phyloP scores from a whole-genome alignment of 2,329 filamentous ascomycete genomes.

The Penicillium sp. region DNA sequence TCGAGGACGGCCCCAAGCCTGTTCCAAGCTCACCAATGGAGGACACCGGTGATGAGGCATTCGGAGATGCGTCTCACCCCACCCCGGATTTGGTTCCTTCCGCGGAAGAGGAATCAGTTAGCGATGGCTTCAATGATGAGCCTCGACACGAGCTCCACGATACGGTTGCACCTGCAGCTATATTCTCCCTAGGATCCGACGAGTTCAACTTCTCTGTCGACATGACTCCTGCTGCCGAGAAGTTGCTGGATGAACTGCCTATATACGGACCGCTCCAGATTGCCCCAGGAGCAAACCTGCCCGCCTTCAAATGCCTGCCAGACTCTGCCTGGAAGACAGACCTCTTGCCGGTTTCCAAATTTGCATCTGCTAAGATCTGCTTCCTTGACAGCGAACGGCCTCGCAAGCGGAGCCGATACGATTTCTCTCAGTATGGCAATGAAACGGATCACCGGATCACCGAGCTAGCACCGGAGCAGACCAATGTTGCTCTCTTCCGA shows the following conservation, averaged over 20 bases:
- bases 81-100: constrained; percentile 71
- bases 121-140: constrained; percentile 50
- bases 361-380: constrained; percentile 76
- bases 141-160: constrained; percentile 46
- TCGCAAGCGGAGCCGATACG: constrained; percentile 78
- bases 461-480: constrained; percentile 68
- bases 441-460: constrained; percentile 56
- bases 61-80: constrained; percentile 46
- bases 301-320: constrained; percentile 61
- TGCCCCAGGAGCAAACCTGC: constrained; percentile 60
- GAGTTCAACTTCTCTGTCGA: constrained; percentile 79
- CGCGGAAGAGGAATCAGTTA: constrained; percentile 60
- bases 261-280: constrained; percentile 67
- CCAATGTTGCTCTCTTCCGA: constrained; percentile 82
- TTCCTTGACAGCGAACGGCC: constrained; percentile 67
- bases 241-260: constrained; percentile 77
- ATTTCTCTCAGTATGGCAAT: constrained; percentile 73
- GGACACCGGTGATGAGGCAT: constrained; percentile 34
- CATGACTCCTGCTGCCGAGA: constrained; percentile 72
- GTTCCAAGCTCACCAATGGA: constrained; percentile 35
- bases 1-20: constrained; percentile 28
- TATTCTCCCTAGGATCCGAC: constrained; percentile 80
- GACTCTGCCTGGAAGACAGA: constrained; percentile 74
- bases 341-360: constrained; percentile 84
- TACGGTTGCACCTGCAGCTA: constrained; percentile 66